phyloP scores from a whole-genome alignment of 805 yeast species.

The Pichia manshurica region DNA sequence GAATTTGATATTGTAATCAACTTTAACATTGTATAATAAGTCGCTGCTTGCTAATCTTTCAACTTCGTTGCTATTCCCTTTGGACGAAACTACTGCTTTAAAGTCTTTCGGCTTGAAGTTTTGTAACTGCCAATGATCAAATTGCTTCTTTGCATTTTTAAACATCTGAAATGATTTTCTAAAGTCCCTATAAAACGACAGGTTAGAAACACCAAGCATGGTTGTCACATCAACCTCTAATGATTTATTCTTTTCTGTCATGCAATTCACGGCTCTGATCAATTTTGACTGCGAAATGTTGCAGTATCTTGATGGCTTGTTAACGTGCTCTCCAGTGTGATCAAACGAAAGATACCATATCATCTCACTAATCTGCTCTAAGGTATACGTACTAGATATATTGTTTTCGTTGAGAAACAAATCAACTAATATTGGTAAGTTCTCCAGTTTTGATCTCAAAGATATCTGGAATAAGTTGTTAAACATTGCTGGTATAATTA shows the following conservation, averaged over 20 bases:
- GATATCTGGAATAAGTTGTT: conserved; percentile 24
- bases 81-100: conserved; percentile 13
- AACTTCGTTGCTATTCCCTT: neutral
- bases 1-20: conserved; percentile 26
- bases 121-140: conserved; percentile 30
- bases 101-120: conserved; percentile 30
- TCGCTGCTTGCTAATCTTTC: neutral
- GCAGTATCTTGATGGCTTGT: conserved; percentile 20
- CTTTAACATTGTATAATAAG: conserved; percentile 17
- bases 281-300: conserved; percentile 24
- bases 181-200: conserved; percentile 21
- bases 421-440: conserved; percentile 20
- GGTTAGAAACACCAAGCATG: conserved; percentile 27
- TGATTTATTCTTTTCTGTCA: conserved; percentile 13
- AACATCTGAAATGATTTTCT: conserved; percentile 22
- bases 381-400: conserved; percentile 11
- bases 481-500: conserved; percentile 26
- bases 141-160: conserved; percentile 27
- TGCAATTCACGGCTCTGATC: conserved; percentile 20
- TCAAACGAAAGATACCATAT: conserved; percentile 29
- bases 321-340: conserved; percentile 24
- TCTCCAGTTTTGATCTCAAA: conserved; percentile 18
- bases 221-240: conserved; percentile 23
- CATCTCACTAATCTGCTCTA: conserved; percentile 25
- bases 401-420: conserved; percentile 16